Conservation (phyloP, 805 yeast genomes). For the Yarrowia deformans region DNA sequence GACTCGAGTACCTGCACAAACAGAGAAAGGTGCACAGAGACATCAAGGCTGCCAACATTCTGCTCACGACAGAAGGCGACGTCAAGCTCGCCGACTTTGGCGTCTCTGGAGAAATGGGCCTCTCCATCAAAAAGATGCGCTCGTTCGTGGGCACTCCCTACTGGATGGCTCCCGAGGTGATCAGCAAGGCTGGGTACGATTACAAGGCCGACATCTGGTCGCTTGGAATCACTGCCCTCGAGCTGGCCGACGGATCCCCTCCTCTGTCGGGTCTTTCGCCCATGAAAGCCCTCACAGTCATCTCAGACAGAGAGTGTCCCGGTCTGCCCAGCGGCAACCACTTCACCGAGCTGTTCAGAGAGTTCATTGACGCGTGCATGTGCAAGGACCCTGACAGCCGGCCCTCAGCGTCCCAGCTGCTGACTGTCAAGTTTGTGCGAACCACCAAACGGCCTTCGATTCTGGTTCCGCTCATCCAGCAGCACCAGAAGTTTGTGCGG, state of each 20-base stretch:
- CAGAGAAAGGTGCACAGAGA: conserved; percentile 86
- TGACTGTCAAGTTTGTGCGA: conserved; percentile 77
- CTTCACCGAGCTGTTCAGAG: conserved; percentile 55
- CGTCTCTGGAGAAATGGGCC: conserved; percentile 82
- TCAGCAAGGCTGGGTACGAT: conserved; percentile 81
- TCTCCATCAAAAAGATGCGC: conserved; percentile 59
- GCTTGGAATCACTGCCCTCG: conserved; percentile 89
- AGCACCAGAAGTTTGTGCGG: conserved; percentile 26
- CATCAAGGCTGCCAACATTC: conserved; percentile 86
- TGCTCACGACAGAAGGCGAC: conserved; percentile 70
- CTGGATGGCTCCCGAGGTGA: conserved; percentile 99
- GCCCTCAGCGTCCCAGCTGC: conserved; percentile 83
- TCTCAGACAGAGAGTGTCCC: conserved; percentile 74
- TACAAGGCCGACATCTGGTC: conserved; percentile 97
- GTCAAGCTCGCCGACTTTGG: conserved; percentile 94
- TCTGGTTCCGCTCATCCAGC: conserved; percentile 34
- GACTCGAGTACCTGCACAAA: conserved; percentile 76
- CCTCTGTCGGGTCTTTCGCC: conserved; percentile 80
- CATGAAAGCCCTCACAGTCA: conserved; percentile 72
- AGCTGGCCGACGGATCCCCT: conserved; percentile 80
- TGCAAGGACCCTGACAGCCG: conserved; percentile 69
- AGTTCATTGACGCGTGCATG: conserved; percentile 71
- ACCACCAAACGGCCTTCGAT: conserved; percentile 29
- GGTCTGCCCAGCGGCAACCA: conserved; percentile 58
- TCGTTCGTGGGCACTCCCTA: conserved; percentile 95